These are phyloP conservation scores for Leishmania major DNA, from an alignment of 208 protist species.

Conservation along the genomic window DNA sequence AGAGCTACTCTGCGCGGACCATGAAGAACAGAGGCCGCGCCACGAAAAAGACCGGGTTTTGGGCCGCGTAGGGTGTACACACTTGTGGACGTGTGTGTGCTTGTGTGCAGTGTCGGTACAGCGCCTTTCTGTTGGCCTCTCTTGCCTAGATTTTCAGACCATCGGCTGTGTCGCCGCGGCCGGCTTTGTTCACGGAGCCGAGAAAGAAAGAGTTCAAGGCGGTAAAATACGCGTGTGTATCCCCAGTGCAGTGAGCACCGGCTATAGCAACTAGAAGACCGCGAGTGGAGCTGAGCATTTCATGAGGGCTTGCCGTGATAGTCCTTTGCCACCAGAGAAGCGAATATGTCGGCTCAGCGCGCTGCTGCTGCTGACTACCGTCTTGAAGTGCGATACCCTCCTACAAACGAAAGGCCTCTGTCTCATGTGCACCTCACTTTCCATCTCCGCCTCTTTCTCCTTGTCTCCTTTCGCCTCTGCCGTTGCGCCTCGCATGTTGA, in stretches of 20 bases:
- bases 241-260: background rate
- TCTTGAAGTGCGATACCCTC: background rate
- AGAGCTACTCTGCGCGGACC: constrained; percentile 81
- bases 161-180: background rate
- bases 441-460: background rate
- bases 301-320: background rate
- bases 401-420: background rate
- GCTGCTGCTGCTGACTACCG: background rate
- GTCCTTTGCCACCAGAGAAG: background rate
- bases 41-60: constrained; percentile 84
- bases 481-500: background rate
- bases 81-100: background rate
- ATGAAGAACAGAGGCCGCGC: constrained; percentile 71
- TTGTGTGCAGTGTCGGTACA: background rate
- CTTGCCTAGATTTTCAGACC: background rate
- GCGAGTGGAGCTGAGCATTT: no score
- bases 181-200: background rate
- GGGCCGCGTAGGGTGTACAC: constrained; percentile 66
- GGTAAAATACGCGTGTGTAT: background rate
- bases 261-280: background rate
- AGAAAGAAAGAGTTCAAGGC: background rate
- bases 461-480: background rate
- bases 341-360: background rate
- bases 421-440: background rate
- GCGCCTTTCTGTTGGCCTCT: background rate